Evolutionary conservation across 176 grass and related monocot genomes (phyloP), one percentile per base, ranked within the genome.

Genomic region (Phyllostachys edulis): DNA sequence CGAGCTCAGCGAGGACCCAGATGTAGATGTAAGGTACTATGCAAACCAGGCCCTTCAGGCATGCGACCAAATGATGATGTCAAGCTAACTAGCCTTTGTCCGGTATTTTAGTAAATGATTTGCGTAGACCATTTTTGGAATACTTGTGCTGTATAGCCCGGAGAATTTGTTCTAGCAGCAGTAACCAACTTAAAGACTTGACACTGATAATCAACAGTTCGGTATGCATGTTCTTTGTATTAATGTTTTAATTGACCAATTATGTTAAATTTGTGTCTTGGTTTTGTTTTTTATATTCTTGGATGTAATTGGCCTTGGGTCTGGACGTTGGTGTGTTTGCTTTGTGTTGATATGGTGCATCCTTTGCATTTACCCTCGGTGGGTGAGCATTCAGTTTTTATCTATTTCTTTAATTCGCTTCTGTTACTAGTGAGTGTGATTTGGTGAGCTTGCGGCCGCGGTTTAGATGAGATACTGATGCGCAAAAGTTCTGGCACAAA

Each of bases 11-110:
- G 90, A 95, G 88, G 93, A 95, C 55, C 93, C 93, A 34, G 90
- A 95, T 82, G 93, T 92, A 12, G 93, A 96, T 77, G 93, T 96
- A 64, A 85, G 93, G 27, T 91, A 86, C 81, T 96, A 88, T 46
- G 90, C 90, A 9, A 83, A 77, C 39, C 90, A 96, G 75, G 88
- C 93, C 5, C 88, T 92, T 15, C 90, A 91, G 63, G 82, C 90
- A 12, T 91, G 93, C 4, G 79, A 96, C 64, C 93, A 96, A 91
- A 87, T 89, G 41, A 91, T 95, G 90, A 82, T 96, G 77, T 89
- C 93, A 24, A 87, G 76, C 83, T 92, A 92, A 86, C 67, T 63
- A 64, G 27, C 4, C 0, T 71, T 11, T 54, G 44, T 9, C 4
- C 5, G 41, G 26, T 85, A 71, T 71, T 77, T 85, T 85, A 71